A percentile compares a stretch with the other conserved stretches of the same genome.
phyloP scores from a whole-genome alignment of 2,329 filamentous ascomycete genomes.

The Fusarium sp. region DNA sequence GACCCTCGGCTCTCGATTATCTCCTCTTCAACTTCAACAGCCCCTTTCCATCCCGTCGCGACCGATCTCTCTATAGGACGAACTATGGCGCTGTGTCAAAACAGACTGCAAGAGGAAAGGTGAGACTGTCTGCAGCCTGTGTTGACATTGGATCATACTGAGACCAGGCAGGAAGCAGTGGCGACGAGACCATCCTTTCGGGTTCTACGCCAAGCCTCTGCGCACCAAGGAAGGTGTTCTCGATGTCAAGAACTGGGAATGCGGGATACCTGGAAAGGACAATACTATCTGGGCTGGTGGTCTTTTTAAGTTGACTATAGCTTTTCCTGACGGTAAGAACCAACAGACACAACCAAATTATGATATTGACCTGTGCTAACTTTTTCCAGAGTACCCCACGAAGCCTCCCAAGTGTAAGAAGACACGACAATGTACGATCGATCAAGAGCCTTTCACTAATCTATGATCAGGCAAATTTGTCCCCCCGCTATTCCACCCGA shows the following conservation, averaged over 20 bases:
- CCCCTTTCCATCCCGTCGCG: constrained; percentile 12
- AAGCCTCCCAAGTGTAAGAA: constrained; percentile 96
- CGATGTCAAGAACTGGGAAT: constrained; percentile 96
- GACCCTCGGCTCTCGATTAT: constrained; percentile 7
- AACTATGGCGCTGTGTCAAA: constrained; percentile 88
- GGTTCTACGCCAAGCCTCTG: constrained; percentile 92
- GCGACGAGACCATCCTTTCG: constrained; percentile 96
- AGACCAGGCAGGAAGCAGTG: constrained; percentile 82
- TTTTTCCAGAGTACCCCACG: constrained; percentile 86
- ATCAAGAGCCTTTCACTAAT: constrained; percentile 25
- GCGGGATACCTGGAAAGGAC: constrained; percentile 93
- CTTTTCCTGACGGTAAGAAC: constrained; percentile 87
- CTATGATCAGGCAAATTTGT: constrained; percentile 84
- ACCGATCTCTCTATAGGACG: neutral
- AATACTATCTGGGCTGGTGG: constrained; percentile 99
- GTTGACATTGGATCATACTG: constrained; percentile 30
- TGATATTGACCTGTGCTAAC: constrained; percentile 24
- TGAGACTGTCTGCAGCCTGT: constrained; percentile 55
- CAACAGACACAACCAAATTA: neutral
- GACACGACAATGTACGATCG: neutral
- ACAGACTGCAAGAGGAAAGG: constrained; percentile 90
- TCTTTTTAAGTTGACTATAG: constrained; percentile 92
- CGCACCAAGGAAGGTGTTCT: constrained; percentile 83
- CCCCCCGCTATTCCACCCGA: constrained; percentile 96
- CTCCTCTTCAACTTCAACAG: constrained; percentile 16